Evolutionary conservation across 2,329 filamentous ascomycete species (phyloP), one percentile per base, ranked within the genome.

Genomic region (Neocucurbitaria cava): DNA sequence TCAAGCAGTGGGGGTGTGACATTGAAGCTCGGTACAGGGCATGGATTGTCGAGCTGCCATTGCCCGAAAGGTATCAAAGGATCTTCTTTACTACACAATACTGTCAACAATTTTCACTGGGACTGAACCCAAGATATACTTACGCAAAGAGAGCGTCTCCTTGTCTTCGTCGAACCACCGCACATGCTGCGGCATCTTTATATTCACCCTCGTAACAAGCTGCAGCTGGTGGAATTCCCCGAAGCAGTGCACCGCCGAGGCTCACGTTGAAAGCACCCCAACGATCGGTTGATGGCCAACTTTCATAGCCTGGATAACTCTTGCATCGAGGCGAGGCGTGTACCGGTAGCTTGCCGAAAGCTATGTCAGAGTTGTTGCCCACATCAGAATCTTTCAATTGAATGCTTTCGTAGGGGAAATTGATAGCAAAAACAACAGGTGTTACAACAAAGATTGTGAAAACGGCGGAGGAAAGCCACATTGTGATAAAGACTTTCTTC

Each of bases 201-300:
- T 63, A 65, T 5, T 58, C 58, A 3, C 65, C 68, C 8, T 55
- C 44, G 33, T 72, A 72, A 47, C 66, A 72, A 40, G 65, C 53
- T 41, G 66, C 65, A n/a, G 64, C 65, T 21, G 67, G 65, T 17
- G 68, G 69, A 11, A 69, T 46, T 17, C 58, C 62, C 36, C 50
- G 63, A n/a, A 71, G 45, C 26, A 72, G 50, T 8, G 58, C 58
- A 18, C 68, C 68, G 1, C 49, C 59, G 6, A 72, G 51, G 33
- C 52, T 69, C 13, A 46, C 24, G 30, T 71, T 69, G 54, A 71
- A 62, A 1, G 56, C 53, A 48, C 39, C 46, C 66, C 69, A 72
- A 41, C 57, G 54, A 31, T 52, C 47, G 9, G 13, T 9, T n/a
- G 58, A 66, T 4, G 68, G 69, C 69, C 69, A 72, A 11, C 62